Conservation (phyloP, 1,139 yeast genomes). For the Casaregolazyma suthepensis region DNA sequence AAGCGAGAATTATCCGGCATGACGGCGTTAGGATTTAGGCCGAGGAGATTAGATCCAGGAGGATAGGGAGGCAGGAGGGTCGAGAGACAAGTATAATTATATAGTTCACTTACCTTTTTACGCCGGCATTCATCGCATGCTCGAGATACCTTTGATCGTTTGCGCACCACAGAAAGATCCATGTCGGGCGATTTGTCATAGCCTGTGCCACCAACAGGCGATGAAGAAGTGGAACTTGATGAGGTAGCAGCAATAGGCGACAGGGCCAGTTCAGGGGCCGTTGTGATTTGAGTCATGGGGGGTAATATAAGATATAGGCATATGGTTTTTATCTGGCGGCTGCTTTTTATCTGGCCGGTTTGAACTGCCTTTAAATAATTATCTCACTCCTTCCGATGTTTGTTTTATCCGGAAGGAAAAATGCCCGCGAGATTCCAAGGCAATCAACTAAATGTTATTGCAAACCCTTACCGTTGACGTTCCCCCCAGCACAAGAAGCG, state of each 20-base stretch:
- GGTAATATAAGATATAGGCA: neutral
- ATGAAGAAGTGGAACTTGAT: neutral
- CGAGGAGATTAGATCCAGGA: neutral
- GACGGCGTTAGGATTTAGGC: neutral
- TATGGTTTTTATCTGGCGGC: neutral
- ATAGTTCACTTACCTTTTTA: constrained; percentile 29
- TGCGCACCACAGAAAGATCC: constrained; percentile 27
- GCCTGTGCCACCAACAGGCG: neutral
- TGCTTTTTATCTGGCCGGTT: too few relatives aligned
- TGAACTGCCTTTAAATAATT: too few relatives aligned
- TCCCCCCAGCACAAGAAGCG: neutral
- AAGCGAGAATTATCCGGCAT: neutral
- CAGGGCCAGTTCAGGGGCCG: neutral
- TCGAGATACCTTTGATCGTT: constrained; percentile 39
- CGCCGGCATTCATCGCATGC: constrained; percentile 42
- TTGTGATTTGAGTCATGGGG: neutral
- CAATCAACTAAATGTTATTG: neutral
- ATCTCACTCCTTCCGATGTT: neutral
- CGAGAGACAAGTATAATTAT: neutral
- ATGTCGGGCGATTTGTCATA: neutral
- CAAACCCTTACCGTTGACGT: neutral
- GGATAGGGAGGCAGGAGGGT: neutral
- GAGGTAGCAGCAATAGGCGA: neutral
- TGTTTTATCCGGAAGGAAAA: neutral
- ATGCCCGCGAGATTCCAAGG: neutral